A percentile compares a stretch with the other conserved stretches of the same genome.
Evolutionary conservation across 2,329 filamentous ascomycete genomes (phyloP).

Genomic region (Pseudogymnoascus sp.): DNA sequence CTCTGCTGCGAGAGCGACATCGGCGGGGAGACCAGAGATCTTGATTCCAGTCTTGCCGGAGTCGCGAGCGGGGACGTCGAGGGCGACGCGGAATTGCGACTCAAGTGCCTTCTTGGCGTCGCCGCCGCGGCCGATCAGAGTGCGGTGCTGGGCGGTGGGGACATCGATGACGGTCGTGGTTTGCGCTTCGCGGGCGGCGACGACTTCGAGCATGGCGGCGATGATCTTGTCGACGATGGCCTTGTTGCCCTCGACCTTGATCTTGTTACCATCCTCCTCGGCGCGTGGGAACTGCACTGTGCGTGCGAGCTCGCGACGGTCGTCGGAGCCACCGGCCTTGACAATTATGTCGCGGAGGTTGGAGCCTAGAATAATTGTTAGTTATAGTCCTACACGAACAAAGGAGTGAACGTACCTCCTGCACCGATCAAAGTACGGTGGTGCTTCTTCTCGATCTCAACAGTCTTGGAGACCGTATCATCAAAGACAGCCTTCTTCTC

Average conservation of each 20-base stretch:
- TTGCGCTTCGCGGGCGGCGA: conserved; percentile 77
- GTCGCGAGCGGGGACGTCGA: conserved; percentile 89
- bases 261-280: conserved; percentile 72
- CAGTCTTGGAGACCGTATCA: conserved; percentile 73
- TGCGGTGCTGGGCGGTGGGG: conserved; percentile 80
- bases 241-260: conserved; percentile 80
- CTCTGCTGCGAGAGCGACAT: conserved; percentile 78
- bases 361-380: conserved; percentile 53
- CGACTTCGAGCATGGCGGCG: conserved; percentile 71
- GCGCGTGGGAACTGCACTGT: conserved; percentile 93
- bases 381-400: conserved; percentile 17
- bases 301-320: conserved; percentile 73
- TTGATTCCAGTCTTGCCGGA: conserved; percentile 79
- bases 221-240: conserved; percentile 85
- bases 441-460: conserved; percentile 91
- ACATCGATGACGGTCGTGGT: conserved; percentile 73
- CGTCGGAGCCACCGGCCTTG: conserved; percentile 82
- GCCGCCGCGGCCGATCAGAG: conserved; percentile 86
- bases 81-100: conserved; percentile 73
- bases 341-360: conserved; percentile 82
- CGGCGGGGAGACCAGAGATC: conserved; percentile 68
- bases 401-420: conserved; percentile 57
- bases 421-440: conserved; percentile 85
- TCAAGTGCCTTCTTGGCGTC: conserved; percentile 81
- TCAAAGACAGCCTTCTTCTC: conserved; percentile 84